phyloP scores from a whole-genome alignment of 257 asterid genomes.

The Osmanthus fragrans region DNA sequence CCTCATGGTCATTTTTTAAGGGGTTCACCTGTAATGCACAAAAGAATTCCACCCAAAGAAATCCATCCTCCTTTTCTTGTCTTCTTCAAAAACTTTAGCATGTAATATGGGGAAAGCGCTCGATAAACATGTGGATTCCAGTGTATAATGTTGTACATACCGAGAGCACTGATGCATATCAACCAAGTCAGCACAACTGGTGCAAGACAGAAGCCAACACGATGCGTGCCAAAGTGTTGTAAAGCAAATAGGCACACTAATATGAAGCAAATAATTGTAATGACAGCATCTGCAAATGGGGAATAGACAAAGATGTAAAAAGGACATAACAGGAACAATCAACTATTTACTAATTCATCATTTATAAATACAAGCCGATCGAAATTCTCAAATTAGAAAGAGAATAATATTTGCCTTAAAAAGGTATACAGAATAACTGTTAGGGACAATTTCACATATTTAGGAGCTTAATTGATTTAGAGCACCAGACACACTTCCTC shows the following conservation, averaged over 20 bases:
- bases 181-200: constrained; percentile 84
- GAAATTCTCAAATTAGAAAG: background rate
- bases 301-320: constrained; percentile 15
- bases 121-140: constrained; percentile 88
- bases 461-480: too few relatives aligned
- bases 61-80: constrained; percentile 97
- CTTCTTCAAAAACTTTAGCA: constrained; percentile 85
- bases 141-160: constrained; percentile 72
- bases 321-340: background rate
- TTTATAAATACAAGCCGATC: background rate
- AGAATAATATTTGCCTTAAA: background rate
- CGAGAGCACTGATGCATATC: constrained; percentile 79
- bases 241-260: constrained; percentile 87
- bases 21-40: constrained; percentile 87
- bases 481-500: too few relatives aligned
- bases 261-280: constrained; percentile 96
- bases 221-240: constrained; percentile 96
- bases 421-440: background rate
- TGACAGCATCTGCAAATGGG: constrained; percentile 78
- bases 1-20: too few relatives aligned
- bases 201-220: constrained; percentile 81
- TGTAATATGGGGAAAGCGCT: constrained; percentile 92
- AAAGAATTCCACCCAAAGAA: constrained; percentile 93
- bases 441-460: too few relatives aligned
- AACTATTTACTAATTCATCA: background rate